Conservation (phyloP, 495 filamentous ascomycete species). For the Aspergillus baeticus region DNA sequence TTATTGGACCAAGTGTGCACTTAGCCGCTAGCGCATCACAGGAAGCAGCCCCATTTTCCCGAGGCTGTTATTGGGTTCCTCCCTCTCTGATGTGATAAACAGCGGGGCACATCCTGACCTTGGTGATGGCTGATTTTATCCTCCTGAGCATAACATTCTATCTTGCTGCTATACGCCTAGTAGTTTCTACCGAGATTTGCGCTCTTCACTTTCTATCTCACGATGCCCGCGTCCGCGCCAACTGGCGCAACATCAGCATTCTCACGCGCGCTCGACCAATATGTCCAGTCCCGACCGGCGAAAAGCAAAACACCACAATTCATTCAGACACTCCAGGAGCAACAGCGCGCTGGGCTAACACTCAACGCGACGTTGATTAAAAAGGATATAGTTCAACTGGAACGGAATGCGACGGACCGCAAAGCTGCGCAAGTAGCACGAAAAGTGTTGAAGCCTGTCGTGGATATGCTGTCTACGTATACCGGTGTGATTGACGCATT, state of each 20-base stretch:
- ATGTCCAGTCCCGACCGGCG: background rate
- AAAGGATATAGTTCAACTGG: background rate
- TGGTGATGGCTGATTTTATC: too few species aligned
- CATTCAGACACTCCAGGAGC: background rate
- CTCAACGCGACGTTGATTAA: background rate
- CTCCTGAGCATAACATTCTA: too few species aligned
- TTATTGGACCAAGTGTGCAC: too few species aligned
- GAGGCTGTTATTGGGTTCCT: too few species aligned
- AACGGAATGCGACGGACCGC: background rate
- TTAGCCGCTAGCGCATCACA: too few species aligned
- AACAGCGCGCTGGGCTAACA: background rate
- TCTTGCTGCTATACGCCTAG: too few species aligned
- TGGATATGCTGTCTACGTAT: background rate
- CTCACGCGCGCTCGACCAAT: background rate
- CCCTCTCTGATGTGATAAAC: too few species aligned
- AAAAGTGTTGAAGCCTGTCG: background rate
- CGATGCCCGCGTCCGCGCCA: background rate
- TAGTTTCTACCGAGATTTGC: too few species aligned
- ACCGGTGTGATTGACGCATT: conserved; percentile 1
- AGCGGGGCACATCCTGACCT: too few species aligned
- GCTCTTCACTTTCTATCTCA: background rate
- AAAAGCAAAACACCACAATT: conserved; percentile 1
- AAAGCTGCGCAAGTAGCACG: background rate
- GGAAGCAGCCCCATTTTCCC: too few species aligned
- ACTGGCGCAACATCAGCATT: background rate